These are phyloP conservation scores for Elasticomyces elasticus DNA, from an alignment of 495 filamentous ascomycete genomes.

Conservation along the genomic window DNA sequence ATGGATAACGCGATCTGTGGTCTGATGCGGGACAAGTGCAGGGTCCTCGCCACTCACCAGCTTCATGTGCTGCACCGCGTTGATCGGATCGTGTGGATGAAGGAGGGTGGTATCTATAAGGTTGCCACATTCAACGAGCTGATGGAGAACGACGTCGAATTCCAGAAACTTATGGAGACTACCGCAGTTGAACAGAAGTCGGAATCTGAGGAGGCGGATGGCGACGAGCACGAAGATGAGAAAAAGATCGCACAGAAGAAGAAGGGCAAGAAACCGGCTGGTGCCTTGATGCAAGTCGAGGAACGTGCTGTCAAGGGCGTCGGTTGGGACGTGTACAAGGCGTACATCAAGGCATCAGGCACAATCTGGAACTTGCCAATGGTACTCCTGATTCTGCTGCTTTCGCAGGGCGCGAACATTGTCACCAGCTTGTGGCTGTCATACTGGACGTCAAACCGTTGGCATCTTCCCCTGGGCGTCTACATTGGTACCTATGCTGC, in stretches of 20 bases:
- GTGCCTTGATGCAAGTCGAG: conserved; percentile 79
- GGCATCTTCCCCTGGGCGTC: conserved; percentile 35
- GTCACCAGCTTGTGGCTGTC: conserved; percentile 84
- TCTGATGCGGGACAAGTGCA: conserved; percentile 74
- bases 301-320: conserved; percentile 76
- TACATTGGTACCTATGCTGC: conserved; percentile 75
- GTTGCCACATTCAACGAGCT: conserved; percentile 83
- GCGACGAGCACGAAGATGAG: conserved; percentile 35
- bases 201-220: conserved; percentile 32
- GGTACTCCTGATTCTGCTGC: conserved; percentile 53
- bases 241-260: conserved; percentile 50
- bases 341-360: conserved; percentile 74
- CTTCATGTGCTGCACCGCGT: conserved; percentile 84
- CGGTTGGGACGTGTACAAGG: conserved; percentile 68
- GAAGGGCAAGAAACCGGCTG: conserved; percentile 44
- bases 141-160: conserved; percentile 62
- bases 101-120: conserved; percentile 69
- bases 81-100: conserved; percentile 85
- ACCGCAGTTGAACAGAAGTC: conserved; percentile 62
- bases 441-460: conserved; percentile 77
- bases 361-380: conserved; percentile 57
- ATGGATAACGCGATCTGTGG: conserved; percentile 93
- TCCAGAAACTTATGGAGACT: conserved; percentile 72
- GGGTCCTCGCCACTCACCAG: conserved; percentile 90
- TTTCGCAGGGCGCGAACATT: conserved; percentile 75